A percentile compares a stretch with the other conserved stretches of the same genome.
Conservation (phyloP, 768 basidiomycete species). For the Leucocoprinus leucothites region DNA sequence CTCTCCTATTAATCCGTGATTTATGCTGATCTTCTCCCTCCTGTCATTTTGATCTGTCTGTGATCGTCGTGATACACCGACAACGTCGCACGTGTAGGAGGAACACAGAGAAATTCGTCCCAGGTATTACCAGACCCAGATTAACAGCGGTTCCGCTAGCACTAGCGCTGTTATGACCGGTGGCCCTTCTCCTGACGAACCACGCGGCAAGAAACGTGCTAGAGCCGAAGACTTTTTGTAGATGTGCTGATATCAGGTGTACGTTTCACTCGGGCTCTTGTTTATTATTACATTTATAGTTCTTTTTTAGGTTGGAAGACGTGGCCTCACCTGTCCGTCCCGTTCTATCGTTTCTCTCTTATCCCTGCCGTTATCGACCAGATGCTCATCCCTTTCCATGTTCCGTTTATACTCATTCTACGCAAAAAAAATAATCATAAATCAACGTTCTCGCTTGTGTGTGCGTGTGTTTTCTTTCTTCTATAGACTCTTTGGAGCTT, state of each 20-base stretch:
- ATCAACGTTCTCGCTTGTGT: not conserved
- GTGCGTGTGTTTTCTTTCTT: not conserved
- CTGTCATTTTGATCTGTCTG: no score
- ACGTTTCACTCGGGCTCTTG: not conserved
- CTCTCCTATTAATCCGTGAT: not conserved
- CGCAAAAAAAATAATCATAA: not conserved
- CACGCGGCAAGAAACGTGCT: slow-evolving; percentile 79
- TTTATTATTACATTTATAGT: not conserved
- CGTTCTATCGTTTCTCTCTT: slow-evolving; percentile 1
- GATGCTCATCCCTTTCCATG: not conserved
- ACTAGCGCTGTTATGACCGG: not conserved
- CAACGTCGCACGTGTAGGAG: slow-evolving; percentile 43
- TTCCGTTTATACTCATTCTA: not conserved
- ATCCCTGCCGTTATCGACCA: not conserved
- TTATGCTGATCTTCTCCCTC: not conserved
- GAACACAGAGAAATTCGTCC: slow-evolving; percentile 67
- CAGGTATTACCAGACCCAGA: slow-evolving; percentile 49
- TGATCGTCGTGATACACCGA: no score
- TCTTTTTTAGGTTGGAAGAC: slow-evolving; percentile 4
- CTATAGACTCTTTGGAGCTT: not conserved
- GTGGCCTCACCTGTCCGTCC: slow-evolving; percentile 13
- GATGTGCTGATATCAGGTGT: not conserved
- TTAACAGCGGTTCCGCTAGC: no score
- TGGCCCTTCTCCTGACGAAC: slow-evolving; percentile 40
- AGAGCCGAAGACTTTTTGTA: slow-evolving; percentile 84